Conservation (phyloP, 2,329 filamentous ascomycete genomes). For the Monosporascus sp. region DNA sequence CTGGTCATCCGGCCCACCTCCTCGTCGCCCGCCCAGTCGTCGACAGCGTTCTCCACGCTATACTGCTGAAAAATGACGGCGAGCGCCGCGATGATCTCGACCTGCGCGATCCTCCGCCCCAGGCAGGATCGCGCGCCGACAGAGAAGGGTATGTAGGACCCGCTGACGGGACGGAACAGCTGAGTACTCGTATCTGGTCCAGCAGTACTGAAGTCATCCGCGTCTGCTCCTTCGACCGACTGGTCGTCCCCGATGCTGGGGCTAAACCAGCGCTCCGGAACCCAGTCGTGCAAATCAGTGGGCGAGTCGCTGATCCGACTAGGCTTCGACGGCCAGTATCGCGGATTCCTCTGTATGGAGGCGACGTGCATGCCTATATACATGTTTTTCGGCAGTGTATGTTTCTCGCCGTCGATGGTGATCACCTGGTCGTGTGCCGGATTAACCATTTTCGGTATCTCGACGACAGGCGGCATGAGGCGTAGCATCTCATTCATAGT, state of each 20-base stretch:
- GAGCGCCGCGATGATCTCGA: conserved; percentile 50
- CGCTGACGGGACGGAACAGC: conserved; percentile 54
- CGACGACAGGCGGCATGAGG: conserved; percentile 63
- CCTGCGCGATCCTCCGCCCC: conserved; percentile 52
- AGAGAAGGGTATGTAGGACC: conserved; percentile 52
- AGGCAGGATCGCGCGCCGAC: conserved; percentile 52
- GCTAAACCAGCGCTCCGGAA: conserved; percentile 54
- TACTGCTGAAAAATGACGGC: conserved; percentile 53
- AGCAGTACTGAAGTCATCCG: conserved; percentile 50
- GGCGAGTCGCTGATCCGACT: conserved; percentile 19
- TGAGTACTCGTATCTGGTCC: conserved; percentile 54
- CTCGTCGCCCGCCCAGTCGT: conserved; percentile 47
- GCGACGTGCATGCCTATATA: conserved; percentile 52
- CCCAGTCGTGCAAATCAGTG: conserved; percentile 50
- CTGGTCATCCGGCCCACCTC: conserved; percentile 45
- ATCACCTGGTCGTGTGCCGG: conserved; percentile 49
- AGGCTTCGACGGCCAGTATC: conserved; percentile 57
- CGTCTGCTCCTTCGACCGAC: conserved; percentile 31
- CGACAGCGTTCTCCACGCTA: conserved; percentile 64
- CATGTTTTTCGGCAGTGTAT: conserved; percentile 41
- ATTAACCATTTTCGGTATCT: conserved; percentile 63
- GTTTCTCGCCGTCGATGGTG: conserved; percentile 45
- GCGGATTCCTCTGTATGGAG: conserved; percentile 61
- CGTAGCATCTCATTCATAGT: conserved; percentile 74
- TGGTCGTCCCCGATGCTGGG: conserved; percentile 12